Evolutionary conservation across 441 rosid species (phyloP).

Genomic region (Bruguiera hainesii): DNA sequence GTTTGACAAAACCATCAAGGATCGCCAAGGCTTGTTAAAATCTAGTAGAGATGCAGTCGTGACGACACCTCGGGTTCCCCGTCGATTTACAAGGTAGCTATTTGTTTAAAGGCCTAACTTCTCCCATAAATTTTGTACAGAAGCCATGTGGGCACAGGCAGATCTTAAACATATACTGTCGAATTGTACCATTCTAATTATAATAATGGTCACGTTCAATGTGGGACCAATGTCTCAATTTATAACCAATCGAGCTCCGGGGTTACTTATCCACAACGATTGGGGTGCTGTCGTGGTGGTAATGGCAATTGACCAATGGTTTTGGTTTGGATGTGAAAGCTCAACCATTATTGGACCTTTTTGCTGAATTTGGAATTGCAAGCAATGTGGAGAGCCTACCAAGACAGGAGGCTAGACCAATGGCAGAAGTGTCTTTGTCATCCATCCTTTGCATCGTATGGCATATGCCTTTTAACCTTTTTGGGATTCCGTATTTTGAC

Average conservation of each 20-base stretch:
- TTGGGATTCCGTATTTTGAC: conserved; percentile 23
- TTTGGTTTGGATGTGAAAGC: conserved; percentile 10
- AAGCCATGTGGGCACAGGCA: background rate
- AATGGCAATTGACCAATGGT: background rate
- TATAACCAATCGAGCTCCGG: conserved; percentile 1
- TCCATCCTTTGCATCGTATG: conserved; percentile 1
- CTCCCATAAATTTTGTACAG: background rate
- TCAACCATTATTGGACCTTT: conserved; percentile 18
- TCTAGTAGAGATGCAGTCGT: conserved; percentile 47
- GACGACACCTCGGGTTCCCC: conserved; percentile 70
- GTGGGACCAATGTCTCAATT: conserved; percentile 13
- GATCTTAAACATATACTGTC: background rate
- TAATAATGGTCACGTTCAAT: conserved; percentile 2
- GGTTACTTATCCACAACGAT: conserved; percentile 13
- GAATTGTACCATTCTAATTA: background rate
- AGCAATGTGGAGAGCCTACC: conserved; percentile 28
- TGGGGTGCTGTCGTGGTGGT: conserved; percentile 1
- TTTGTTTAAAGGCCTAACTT: background rate
- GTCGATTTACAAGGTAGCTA: conserved; percentile 16
- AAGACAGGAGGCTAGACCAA: conserved; percentile 23
- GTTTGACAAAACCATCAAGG: conserved; percentile 64
- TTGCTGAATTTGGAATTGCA: background rate
- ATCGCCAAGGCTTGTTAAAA: conserved; percentile 43
- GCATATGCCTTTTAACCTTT: conserved; percentile 25
- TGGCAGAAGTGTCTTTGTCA: conserved; percentile 20